Evolutionary conservation across 2,329 filamentous ascomycete genomes (phyloP).

Genomic region (Beauveria sp.): DNA sequence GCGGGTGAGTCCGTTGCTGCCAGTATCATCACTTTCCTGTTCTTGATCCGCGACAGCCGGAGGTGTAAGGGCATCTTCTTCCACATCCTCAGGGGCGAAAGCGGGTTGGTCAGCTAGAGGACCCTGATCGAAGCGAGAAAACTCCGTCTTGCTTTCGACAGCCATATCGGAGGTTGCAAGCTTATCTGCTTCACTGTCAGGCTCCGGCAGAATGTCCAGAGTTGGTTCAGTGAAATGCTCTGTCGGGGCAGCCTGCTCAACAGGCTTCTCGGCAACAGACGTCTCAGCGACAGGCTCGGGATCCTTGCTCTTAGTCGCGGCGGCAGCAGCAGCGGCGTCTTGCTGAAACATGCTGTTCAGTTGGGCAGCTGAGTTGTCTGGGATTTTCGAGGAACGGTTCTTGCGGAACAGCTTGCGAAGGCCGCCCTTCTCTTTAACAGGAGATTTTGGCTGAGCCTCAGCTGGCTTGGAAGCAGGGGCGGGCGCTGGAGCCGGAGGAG

Average conservation of each 20-base stretch:
- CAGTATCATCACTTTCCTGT: neutral
- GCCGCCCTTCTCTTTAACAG: slow-evolving; percentile 38
- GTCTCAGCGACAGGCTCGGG: slow-evolving; percentile 16
- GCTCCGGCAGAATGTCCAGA: neutral
- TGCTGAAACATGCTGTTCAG: slow-evolving; percentile 43
- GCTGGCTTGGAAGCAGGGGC: slow-evolving; percentile 17
- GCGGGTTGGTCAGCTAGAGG: slow-evolving; percentile 81
- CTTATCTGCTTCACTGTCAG: slow-evolving; percentile 38
- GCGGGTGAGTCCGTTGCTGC: slow-evolving; percentile 20
- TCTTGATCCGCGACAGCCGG: slow-evolving; percentile 44
- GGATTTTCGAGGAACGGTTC: slow-evolving; percentile 50
- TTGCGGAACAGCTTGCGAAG: slow-evolving; percentile 62
- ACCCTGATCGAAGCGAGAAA: slow-evolving; percentile 75
- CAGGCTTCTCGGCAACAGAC: neutral
- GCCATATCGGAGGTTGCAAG: slow-evolving; percentile 53
- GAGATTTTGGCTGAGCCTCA: slow-evolving; percentile 1
- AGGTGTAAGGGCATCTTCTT: slow-evolving; percentile 41
- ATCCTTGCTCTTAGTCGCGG: slow-evolving; percentile 17
- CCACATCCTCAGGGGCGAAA: slow-evolving; percentile 59
- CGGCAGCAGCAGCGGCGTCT: slow-evolving; percentile 19
- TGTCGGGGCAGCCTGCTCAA: neutral
- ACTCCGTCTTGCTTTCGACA: slow-evolving; percentile 51
- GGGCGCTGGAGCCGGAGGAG: slow-evolving; percentile 27
- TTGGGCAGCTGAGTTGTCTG: slow-evolving; percentile 45
- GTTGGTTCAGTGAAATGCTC: slow-evolving; percentile 4